Evolutionary conservation across 1,284 basidiomycete genomes (phyloP), one percentile per base, ranked within the genome.

Genomic region (Melampsora larici-populina): DNA sequence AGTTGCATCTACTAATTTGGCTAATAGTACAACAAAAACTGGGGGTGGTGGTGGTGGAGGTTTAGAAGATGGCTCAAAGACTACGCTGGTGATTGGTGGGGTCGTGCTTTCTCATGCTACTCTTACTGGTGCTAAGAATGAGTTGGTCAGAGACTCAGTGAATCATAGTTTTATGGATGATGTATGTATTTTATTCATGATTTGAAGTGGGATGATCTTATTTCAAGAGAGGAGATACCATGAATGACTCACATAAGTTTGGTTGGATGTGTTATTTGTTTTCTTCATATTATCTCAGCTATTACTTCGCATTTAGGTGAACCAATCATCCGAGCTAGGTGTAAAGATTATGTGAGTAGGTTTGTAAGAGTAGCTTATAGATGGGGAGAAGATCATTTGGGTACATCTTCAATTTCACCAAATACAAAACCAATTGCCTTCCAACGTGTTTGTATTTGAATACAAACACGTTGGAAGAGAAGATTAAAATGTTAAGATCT

Each of bases 161-260:
- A 94, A 97, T 82, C 91, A 89, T 80, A 80, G 90, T 17, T 96
- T 97, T 84, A 92, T 97, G 82, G 93, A 97, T 78, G 95, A 97
- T 82, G 93, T 94, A 80, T 82, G 91, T 87, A 13, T 21, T 24
- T 26, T 33, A n/a, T 18, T 46, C 65, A 1, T 64, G 18, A 24
- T 36, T 58, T 51, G 29, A 43, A 33, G 43, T 51, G 18, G 7
- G 8, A n/a, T n/a, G n/a, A n/a, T n/a, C n/a, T n/a, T n/a, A n/a
- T n/a, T n/a, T n/a, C n/a, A n/a, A n/a, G n/a, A n/a, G n/a, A n/a
- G n/a, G n/a, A n/a, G n/a, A n/a, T n/a, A n/a, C n/a, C n/a, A n/a
- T n/a, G n/a, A n/a, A n/a, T n/a, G n/a, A n/a, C n/a, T n/a, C n/a
- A n/a, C n/a, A n/a, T n/a, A n/a, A n/a, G n/a, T n/a, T n/a, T n/a